phyloP scores from a whole-genome alignment of 2,329 filamentous ascomycete genomes.

The Apiospora aurea region DNA sequence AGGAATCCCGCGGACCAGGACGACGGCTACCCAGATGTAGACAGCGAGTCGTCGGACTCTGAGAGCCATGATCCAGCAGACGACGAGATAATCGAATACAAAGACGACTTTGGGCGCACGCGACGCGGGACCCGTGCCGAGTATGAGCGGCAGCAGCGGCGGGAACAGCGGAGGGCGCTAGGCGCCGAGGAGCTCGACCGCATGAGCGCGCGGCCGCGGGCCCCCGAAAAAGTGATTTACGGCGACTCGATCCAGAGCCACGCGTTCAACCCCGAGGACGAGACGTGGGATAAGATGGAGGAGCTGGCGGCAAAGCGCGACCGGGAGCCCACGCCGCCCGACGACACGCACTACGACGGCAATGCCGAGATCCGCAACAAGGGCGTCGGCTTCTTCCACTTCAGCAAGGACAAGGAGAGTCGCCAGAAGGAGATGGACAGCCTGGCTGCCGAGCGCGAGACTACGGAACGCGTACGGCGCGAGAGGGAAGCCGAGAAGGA shows the following conservation, averaged over 20 bases:
- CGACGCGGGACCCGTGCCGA: constrained; percentile 75
- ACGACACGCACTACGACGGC: constrained; percentile 85
- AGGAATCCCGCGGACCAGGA: constrained; percentile 59
- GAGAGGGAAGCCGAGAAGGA: constrained; percentile 64
- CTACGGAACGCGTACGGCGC: constrained; percentile 70
- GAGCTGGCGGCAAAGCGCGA: constrained; percentile 80
- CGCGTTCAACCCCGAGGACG: constrained; percentile 81
- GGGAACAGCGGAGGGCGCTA: constrained; percentile 57
- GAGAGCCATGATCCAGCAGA: constrained; percentile 50
- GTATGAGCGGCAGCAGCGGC: constrained; percentile 67
- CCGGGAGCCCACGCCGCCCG: constrained; percentile 79
- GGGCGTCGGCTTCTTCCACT: constrained; percentile 91
- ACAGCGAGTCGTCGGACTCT: constrained; percentile 55
- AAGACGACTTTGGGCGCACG: constrained; percentile 91
- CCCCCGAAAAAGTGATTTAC: constrained; percentile 77
- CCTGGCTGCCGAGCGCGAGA: constrained; percentile 69
- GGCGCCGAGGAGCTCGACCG: constrained; percentile 68
- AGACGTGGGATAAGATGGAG: constrained; percentile 70
- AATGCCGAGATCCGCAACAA: constrained; percentile 83
- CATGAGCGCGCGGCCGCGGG: constrained; percentile 70
- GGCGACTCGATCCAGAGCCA: constrained; percentile 84
- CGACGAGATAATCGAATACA: constrained; percentile 80
- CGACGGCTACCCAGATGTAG: constrained; percentile 67
- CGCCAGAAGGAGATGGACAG: constrained; percentile 76
- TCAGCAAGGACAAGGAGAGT: constrained; percentile 75